These are phyloP conservation scores for Symbiodinium pilosum DNA, from an alignment of 73 alveolate genomes.

Conservation along the genomic window DNA sequence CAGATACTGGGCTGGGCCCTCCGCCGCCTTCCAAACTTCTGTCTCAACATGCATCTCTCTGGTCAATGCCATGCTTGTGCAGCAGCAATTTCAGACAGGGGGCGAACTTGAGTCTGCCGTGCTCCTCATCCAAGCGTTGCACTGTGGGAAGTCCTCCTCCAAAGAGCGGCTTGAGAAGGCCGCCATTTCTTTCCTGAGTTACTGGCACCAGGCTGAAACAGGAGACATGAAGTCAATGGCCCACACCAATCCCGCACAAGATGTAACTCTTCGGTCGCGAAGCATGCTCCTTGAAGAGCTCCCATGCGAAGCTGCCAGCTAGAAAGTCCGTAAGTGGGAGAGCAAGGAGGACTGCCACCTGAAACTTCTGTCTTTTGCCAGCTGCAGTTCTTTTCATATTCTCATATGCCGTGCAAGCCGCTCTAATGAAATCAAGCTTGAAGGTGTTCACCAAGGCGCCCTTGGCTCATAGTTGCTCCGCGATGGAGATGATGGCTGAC, in stretches of 20 bases:
- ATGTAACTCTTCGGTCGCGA: not conserved
- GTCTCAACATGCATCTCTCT: not conserved
- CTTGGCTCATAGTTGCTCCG: not conserved
- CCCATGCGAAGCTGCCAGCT: constrained; percentile 61
- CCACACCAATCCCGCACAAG: not conserved
- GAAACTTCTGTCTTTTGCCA: not conserved
- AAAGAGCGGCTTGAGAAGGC: constrained; percentile 61
- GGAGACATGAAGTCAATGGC: too few species aligned
- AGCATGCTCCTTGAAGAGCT: constrained; percentile 70
- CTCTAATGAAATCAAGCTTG: constrained; percentile 24
- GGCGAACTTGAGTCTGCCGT: not conserved
- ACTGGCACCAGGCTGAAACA: not conserved
- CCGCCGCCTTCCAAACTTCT: not conserved
- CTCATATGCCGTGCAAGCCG: not conserved
- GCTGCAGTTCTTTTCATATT: not conserved
- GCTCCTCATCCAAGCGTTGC: not conserved
- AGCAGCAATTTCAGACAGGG: not conserved
- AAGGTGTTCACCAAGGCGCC: constrained; percentile 51
- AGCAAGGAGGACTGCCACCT: constrained; percentile 74
- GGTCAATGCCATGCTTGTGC: not conserved
- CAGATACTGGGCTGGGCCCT: not conserved
- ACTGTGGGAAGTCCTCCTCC: not conserved
- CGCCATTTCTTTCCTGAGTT: constrained; percentile 56
- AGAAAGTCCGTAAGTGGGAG: constrained; percentile 33
- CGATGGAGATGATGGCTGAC: too few species aligned